Base-by-base conservation (phyloP, 2,329 filamentous ascomycete species). In the Claviceps purpurea region DNA sequence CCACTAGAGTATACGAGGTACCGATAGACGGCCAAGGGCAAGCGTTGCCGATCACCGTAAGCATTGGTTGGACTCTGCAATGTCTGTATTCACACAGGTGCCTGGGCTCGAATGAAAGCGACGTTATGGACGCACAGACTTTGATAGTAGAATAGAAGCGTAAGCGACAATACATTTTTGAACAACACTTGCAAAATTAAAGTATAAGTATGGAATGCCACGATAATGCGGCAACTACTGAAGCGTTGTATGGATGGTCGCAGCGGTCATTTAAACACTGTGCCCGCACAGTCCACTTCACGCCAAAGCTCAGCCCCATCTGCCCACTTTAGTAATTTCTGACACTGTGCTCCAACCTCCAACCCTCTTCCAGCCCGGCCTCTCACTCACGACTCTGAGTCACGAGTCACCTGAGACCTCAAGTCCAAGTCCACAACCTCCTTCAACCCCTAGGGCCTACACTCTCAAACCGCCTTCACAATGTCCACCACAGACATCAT, bases 401-500 rank as follows among this genome's bases (percentile, higher is more conserved):
- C n/a, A n/a, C 18, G 18, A 18, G 18, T 22, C 18, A 8, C 41
- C 18, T 6, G n/a, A 42, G n/a, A 10, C 41, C 11, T 22, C 41
- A 13, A 14, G 22, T 20, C 10, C 2, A 41, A 41, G 3, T 18
- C 16, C 4, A 13, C 20, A 43, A 24, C 22, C 14, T 24, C 41
- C 18, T 24, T 22, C 20, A 22, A 18, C 41, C 41, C 13, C 10
- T 13, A 22, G 13, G 22, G 40, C n/a, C 40, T 18, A 8, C 30
- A 11, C 30, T 11, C 30, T 10, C 26, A 10, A 30, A 1, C 30
- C 30, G 10, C 30, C 10, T 34, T 34, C 11, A 48, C 20, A 24
- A 64, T 62, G 60, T 50, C 56, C 18, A 50, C 55, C 37, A 60
- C 64, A 8, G 68, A 81, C 34, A 62, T 87, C 50, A 62, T 83